These are phyloP conservation scores for Pulicaria dysenterica DNA, from an alignment of 129 eudicot species.

Conservation along the genomic window DNA sequence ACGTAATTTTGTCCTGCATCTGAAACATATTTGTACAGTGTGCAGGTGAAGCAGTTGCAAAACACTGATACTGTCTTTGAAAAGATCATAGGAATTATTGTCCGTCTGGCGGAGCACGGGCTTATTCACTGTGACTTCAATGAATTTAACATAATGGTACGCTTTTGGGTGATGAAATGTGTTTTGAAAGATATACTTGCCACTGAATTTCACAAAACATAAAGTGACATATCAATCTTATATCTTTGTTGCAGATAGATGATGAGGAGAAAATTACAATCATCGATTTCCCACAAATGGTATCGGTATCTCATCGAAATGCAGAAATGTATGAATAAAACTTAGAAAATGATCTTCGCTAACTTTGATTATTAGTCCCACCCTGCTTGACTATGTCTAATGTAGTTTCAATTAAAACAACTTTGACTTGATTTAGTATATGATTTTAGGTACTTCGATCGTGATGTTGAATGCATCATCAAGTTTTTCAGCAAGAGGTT, in stretches of 20 bases:
- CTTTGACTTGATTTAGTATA: constrained; percentile 10
- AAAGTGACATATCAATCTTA: background rate
- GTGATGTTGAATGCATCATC: constrained; percentile 85
- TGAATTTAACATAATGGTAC: constrained; percentile 93
- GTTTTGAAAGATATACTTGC: background rate
- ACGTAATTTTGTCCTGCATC: background rate
- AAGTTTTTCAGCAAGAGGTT: constrained; percentile 84
- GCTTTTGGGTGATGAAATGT: background rate
- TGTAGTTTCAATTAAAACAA: background rate
- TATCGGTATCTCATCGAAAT: constrained; percentile 86
- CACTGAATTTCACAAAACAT: background rate
- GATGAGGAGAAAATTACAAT: constrained; percentile 88
- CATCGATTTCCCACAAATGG: constrained; percentile 98
- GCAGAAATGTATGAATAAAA: constrained; percentile 68
- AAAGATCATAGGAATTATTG: constrained; percentile 66
- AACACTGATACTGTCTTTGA: constrained; percentile 80
- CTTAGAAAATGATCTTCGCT: constrained; percentile 14
- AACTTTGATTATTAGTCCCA: background rate
- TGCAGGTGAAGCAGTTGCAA: constrained; percentile 88
- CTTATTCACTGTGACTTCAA: constrained; percentile 96
- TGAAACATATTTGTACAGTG: constrained; percentile 48
- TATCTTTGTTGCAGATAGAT: constrained; percentile 62
- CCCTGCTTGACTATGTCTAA: background rate
- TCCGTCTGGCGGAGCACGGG: constrained; percentile 93
- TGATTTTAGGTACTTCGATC: constrained; percentile 77